Conservation (phyloP, 176 grass and related monocot genomes). For the Tillandsia fasciculata region DNA sequence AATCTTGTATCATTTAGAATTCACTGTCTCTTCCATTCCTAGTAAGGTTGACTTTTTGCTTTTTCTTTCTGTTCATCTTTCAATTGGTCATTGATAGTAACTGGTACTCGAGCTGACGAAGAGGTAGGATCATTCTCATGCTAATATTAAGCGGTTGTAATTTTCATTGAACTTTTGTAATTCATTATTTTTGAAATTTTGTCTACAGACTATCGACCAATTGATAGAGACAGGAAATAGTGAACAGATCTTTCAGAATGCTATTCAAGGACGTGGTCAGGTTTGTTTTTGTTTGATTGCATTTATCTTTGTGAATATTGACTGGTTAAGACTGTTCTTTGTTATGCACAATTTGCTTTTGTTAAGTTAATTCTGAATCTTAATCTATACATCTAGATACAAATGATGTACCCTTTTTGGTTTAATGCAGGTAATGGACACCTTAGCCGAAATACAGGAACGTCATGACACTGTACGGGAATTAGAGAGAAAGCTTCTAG, state of each 20-base stretch:
- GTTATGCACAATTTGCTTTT: not conserved
- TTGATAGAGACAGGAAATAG: slow-evolving; percentile 77
- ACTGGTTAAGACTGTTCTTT: not conserved
- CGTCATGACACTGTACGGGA: slow-evolving; percentile 68
- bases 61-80: not conserved
- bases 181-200: not conserved
- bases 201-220: slow-evolving; percentile 61
- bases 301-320: not conserved
- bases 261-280: slow-evolving; percentile 81
- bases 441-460: slow-evolving; percentile 83
- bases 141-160: not conserved
- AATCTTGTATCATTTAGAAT: not conserved
- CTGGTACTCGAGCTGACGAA: slow-evolving; percentile 69
- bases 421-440: slow-evolving; percentile 57
- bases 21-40: not conserved
- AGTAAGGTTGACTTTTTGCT: not conserved
- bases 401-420: not conserved
- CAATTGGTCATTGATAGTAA: slow-evolving; percentile 48
- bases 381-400: not conserved
- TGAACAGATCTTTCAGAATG: slow-evolving; percentile 77
- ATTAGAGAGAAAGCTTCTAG: slow-evolving; percentile 69
- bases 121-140: slow-evolving; percentile 32
- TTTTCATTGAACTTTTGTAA: not conserved
- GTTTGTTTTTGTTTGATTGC: slow-evolving; percentile 25
- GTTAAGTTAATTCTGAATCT: not conserved